Evolutionary conservation across 179 eudicot species (phyloP).

Genomic region (Amaranthus tricolor): DNA sequence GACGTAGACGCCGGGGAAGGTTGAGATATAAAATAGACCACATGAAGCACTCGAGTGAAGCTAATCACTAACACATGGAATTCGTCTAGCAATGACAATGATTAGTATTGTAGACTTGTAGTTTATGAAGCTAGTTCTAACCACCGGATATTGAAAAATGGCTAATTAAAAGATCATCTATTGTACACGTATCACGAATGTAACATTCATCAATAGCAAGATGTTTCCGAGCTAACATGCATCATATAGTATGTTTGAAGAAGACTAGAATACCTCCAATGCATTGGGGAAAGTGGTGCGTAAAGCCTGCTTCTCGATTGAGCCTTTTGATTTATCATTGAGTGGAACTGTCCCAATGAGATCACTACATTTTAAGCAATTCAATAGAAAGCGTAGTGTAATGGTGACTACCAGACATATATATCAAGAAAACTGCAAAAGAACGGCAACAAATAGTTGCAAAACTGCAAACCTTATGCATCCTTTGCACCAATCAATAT

Average conservation of each 20-base stretch:
- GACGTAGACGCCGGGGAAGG: no score
- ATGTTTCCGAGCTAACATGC: neutral
- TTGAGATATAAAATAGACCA: neutral
- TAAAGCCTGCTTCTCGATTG: constrained; percentile 29
- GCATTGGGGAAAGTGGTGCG: constrained; percentile 37
- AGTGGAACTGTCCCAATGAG: constrained; percentile 19
- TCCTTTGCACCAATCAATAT: no score
- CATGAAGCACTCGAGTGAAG: neutral
- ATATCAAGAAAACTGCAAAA: neutral
- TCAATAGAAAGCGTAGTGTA: neutral
- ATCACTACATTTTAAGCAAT: constrained; percentile 3
- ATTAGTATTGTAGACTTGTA: neutral
- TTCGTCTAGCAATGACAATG: no score
- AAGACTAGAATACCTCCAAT: constrained; percentile 32
- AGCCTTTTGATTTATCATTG: constrained; percentile 26
- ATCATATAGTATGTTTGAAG: neutral
- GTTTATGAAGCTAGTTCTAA: neutral
- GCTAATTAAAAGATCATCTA: neutral
- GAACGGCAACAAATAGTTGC: no score
- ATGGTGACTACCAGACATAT: neutral
- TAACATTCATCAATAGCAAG: neutral
- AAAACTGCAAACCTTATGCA: neutral
- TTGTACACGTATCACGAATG: neutral
- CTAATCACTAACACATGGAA: neutral
- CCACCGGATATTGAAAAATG: neutral